phyloP scores from a whole-genome alignment of 768 basidiomycete species.

The Mycena chlorophos region DNA sequence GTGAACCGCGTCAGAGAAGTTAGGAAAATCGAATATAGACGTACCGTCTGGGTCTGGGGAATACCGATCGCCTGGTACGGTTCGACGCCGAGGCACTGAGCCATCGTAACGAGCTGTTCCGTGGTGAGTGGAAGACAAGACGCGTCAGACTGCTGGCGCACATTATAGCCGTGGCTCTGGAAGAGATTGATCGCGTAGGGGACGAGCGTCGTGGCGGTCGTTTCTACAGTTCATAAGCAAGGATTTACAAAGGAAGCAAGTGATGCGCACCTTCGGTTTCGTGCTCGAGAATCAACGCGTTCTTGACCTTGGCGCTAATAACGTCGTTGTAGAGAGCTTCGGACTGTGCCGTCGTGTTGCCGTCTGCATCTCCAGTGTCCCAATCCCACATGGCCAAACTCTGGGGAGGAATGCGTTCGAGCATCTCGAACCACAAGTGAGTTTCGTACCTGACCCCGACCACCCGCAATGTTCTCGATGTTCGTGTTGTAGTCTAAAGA shows the following conservation, averaged over 20 bases:
- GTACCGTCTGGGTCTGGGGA: slow-evolving; percentile 16
- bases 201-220: slow-evolving; percentile 4
- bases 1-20: not conserved
- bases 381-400: slow-evolving; percentile 40
- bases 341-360: slow-evolving; percentile 24
- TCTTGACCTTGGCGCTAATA: slow-evolving; percentile 26
- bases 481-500: slow-evolving; percentile 42
- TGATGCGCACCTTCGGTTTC: slow-evolving; percentile 30
- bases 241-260: not conserved
- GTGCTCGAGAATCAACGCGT: slow-evolving; percentile 35
- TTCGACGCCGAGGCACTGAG: slow-evolving; percentile 37
- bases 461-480: slow-evolving; percentile 34
- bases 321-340: slow-evolving; percentile 26
- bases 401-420: no score
- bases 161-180: slow-evolving; percentile 26
- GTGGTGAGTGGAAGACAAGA: not conserved
- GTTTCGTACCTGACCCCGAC: slow-evolving; percentile 34
- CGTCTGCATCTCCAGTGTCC: slow-evolving; percentile 35
- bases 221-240: not conserved
- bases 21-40: not conserved
- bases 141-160: slow-evolving; percentile 11
- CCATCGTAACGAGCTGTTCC: slow-evolving; percentile 37
- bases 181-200: slow-evolving; percentile 5
- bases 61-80: slow-evolving; percentile 33
- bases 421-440: no score